Conservation (phyloP, 768 basidiomycete species). For the Sarcomyxa edulis region DNA sequence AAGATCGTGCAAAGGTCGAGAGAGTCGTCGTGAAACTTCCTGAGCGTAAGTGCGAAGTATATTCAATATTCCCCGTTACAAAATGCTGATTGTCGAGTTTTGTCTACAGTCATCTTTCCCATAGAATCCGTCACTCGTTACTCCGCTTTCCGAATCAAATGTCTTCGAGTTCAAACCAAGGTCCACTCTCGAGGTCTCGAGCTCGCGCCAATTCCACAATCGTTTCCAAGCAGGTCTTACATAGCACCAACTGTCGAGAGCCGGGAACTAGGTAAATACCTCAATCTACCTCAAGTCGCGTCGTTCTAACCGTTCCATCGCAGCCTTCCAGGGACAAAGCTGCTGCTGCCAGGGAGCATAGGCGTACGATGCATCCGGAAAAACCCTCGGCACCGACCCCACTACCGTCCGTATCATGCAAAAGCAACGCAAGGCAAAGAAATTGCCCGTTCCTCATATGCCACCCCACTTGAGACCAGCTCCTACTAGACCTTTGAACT, state of each 20-base stretch:
- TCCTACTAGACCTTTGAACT: background rate
- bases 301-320: background rate
- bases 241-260: slow-evolving; percentile 26
- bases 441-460: slow-evolving; percentile 10
- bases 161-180: slow-evolving; percentile 4
- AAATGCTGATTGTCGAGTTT: background rate
- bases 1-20: slow-evolving; percentile 4
- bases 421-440: slow-evolving; percentile 16
- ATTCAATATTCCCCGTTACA: background rate
- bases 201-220: background rate
- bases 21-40: slow-evolving; percentile 1
- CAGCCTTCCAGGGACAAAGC: slow-evolving; percentile 17
- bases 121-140: slow-evolving; percentile 19
- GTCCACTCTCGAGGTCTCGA: too few species aligned
- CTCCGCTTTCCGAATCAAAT: slow-evolving; percentile 17
- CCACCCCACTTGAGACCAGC: slow-evolving; percentile 1
- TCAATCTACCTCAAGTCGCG: background rate
- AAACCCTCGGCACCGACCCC: slow-evolving; percentile 10
- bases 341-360: slow-evolving; percentile 12
- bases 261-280: slow-evolving; percentile 27
- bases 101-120: slow-evolving; percentile 12
- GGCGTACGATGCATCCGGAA: slow-evolving; percentile 22
- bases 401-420: slow-evolving; percentile 24
- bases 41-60: background rate
- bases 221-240: slow-evolving; percentile 13